Percentiles rank a stretch among this genome's conserved stretches.
These are phyloP conservation scores for Colletotrichum acutatum DNA, from an alignment of 2,329 filamentous ascomycete genomes.

Conservation along the genomic window DNA sequence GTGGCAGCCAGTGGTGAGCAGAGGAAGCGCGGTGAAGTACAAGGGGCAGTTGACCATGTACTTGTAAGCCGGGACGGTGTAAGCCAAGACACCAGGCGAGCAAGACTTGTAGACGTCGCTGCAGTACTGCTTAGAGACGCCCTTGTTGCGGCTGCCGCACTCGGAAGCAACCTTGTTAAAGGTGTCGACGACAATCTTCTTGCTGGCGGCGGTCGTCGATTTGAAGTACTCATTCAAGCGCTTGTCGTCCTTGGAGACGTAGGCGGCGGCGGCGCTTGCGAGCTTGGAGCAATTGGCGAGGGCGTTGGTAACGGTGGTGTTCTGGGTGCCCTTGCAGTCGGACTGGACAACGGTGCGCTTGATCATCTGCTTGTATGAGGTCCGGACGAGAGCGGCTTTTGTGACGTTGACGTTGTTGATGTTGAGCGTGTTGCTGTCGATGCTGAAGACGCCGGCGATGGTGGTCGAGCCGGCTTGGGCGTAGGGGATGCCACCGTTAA, in stretches of 20 bases:
- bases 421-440: conserved; percentile 65
- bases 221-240: conserved; percentile 72
- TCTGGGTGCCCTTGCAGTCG: conserved; percentile 60
- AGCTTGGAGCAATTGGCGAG: conserved; percentile 62
- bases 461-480: conserved; percentile 59
- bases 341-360: conserved; percentile 61
- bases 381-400: conserved; percentile 59
- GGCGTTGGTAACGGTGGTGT: conserved; percentile 54
- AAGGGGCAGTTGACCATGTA: conserved; percentile 71
- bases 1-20: conserved; percentile 64
- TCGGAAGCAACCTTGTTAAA: conserved; percentile 61
- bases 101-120: conserved; percentile 66
- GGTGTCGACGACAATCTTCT: conserved; percentile 61
- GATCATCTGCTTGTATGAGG: conserved; percentile 49
- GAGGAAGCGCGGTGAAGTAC: conserved; percentile 66
- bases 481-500: conserved; percentile 63
- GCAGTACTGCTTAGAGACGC: conserved; percentile 67
- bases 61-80: conserved; percentile 65
- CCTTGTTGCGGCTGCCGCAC: conserved; percentile 61
- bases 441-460: conserved; percentile 62
- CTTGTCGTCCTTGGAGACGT: conserved; percentile 47
- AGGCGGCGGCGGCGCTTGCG: conserved; percentile 56
- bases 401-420: conserved; percentile 65
- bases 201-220: conserved; percentile 50
- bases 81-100: conserved; percentile 63